Percentiles rank a stretch among this genome's conserved stretches.
phyloP scores from a whole-genome alignment of 768 basidiomycete species.

The Tylopilus rubrobrunneus region DNA sequence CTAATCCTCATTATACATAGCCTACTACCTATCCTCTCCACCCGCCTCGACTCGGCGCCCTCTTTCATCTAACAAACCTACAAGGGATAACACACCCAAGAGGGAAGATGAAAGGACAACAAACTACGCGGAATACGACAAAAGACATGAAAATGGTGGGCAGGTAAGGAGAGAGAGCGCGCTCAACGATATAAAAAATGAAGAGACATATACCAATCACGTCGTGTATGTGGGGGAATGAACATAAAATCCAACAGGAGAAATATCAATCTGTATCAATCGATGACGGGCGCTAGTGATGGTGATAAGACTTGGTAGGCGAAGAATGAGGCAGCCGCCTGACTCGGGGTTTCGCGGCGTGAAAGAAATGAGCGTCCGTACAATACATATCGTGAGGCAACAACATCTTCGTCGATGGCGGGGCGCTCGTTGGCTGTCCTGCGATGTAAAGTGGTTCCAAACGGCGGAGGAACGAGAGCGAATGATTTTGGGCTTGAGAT shows the following conservation, averaged over 20 bases:
- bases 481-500: slow-evolving; percentile 18
- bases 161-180: slow-evolving; percentile 16
- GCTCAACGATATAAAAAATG: slow-evolving; percentile 19
- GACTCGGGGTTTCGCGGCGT: slow-evolving; percentile 30
- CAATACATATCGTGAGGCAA: slow-evolving; percentile 42
- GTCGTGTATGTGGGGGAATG: slow-evolving; percentile 14
- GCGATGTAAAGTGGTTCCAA: slow-evolving; percentile 17
- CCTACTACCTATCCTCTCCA: slow-evolving; percentile 8
- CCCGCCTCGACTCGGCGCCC: slow-evolving; percentile 47
- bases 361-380: slow-evolving; percentile 81
- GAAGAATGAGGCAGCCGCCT: slow-evolving; percentile 32
- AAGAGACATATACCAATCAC: slow-evolving; percentile 24
- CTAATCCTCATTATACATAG: slow-evolving; percentile 5
- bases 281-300: slow-evolving; percentile 33
- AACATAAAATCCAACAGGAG: slow-evolving; percentile 27
- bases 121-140: slow-evolving; percentile 33
- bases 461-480: slow-evolving; percentile 13
- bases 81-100: slow-evolving; percentile 30
- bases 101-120: slow-evolving; percentile 71
- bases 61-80: slow-evolving; percentile 68
- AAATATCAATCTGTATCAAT: slow-evolving; percentile 26
- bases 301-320: slow-evolving; percentile 21
- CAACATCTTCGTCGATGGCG: slow-evolving; percentile 25
- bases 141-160: slow-evolving; percentile 22
- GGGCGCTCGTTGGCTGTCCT: slow-evolving; percentile 18